Percentiles rank a stretch among this genome's conserved stretches.
Conservation (phyloP, 257 asterid genomes). For the Phtheirospermum japonicum region DNA sequence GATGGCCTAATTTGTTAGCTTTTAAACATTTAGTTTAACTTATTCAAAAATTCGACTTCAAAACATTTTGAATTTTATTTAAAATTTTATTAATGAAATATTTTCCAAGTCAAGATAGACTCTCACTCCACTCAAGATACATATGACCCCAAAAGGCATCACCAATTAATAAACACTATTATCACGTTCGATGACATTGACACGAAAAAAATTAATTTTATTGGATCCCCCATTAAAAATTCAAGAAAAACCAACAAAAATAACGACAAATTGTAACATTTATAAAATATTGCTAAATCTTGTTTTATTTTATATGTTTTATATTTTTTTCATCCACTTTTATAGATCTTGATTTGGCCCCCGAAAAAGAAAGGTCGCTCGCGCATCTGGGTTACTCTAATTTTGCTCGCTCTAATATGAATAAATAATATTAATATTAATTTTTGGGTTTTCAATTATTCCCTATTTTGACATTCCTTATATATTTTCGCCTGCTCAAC, state of each 20-base stretch:
- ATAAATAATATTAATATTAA: background rate
- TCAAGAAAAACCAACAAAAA: background rate
- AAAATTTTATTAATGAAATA: too few species aligned
- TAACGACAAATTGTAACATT: background rate
- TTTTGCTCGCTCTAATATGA: background rate
- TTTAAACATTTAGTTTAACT: too few species aligned
- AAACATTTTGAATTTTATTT: too few species aligned
- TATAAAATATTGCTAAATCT: background rate
- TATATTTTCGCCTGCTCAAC: conserved; percentile 4
- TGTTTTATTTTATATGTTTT: too few species aligned
- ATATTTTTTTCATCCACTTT: background rate
- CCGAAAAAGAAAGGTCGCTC: conserved; percentile 16
- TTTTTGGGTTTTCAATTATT: conserved; percentile 9
- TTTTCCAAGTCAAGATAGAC: too few species aligned
- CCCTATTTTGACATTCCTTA: conserved; percentile 2
- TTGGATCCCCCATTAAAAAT: background rate
- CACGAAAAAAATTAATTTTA: conserved; percentile 1
- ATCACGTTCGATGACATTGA: conserved; percentile 18
- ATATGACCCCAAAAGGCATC: too few species aligned
- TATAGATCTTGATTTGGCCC: conserved; percentile 27
- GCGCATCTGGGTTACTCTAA: conserved; percentile 28
- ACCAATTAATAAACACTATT: too few species aligned
- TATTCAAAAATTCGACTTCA: too few species aligned
- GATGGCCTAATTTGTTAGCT: too few species aligned
- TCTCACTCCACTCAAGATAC: background rate